Evolutionary conservation across 2,329 filamentous ascomycete species (phyloP).

Genomic region (Alternaria sp.): DNA sequence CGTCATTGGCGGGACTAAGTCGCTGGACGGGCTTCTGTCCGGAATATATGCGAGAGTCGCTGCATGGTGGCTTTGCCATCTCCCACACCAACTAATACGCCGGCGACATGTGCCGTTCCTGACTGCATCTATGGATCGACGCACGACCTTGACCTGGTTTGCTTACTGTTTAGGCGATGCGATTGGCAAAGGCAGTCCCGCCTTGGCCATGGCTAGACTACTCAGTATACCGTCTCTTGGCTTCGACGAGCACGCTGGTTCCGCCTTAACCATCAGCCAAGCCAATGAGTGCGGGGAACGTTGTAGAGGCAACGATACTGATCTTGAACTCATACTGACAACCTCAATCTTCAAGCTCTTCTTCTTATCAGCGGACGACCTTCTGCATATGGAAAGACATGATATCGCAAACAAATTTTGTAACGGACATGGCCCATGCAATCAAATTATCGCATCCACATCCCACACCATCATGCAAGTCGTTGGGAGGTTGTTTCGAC

Average conservation of each 20-base stretch:
- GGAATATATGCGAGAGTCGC: conserved; percentile 6
- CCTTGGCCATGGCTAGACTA: not conserved
- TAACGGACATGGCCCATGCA: not conserved
- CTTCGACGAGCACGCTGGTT: not conserved
- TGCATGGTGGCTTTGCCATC: not conserved
- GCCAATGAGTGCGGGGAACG: not conserved
- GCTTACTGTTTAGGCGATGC: not conserved
- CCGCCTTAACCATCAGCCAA: not conserved
- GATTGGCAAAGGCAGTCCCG: not conserved
- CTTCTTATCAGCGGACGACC: not conserved
- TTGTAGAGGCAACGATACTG: not conserved
- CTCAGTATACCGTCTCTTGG: not conserved
- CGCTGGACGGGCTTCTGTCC: conserved; percentile 4
- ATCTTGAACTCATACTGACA: not conserved
- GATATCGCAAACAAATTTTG: not conserved
- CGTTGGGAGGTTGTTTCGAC: not conserved
- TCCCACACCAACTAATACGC: not conserved
- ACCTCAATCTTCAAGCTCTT: not conserved
- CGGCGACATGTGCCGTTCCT: not conserved
- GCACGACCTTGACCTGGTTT: not conserved
- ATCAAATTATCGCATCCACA: conserved; percentile 1
- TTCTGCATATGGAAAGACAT: not conserved
- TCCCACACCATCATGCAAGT: conserved; percentile 4
- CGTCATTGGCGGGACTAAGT: conserved; percentile 14
- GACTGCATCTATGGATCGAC: not conserved